Conservation (phyloP, 139 green algal genomes). For the Dunaliella primolecta region DNA sequence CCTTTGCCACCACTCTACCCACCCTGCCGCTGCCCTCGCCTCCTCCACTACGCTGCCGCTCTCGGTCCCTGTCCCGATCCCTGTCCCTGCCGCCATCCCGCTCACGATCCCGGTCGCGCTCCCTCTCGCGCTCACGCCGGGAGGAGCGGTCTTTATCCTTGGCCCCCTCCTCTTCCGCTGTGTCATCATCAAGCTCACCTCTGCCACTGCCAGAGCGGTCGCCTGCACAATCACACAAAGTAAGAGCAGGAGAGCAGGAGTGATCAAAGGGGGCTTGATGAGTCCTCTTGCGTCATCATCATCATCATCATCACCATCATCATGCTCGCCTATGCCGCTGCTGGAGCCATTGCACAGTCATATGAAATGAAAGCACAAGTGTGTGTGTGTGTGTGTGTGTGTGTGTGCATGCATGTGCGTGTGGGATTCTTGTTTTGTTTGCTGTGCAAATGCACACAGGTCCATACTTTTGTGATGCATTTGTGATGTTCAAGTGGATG, state of each 20-base stretch:
- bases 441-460: not conserved
- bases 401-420: conserved; percentile 1
- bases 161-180: not conserved
- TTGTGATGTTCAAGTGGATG: not conserved
- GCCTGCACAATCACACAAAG: not conserved
- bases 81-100: conserved; percentile 2
- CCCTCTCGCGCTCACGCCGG: conserved; percentile 15
- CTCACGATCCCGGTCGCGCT: conserved; percentile 16
- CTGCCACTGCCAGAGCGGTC: not conserved
- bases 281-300: not conserved
- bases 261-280: no score
- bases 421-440: not conserved
- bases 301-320: not conserved
- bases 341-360: conserved; percentile 1
- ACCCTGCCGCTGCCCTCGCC: not conserved
- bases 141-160: conserved; percentile 9
- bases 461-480: not conserved
- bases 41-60: not conserved
- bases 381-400: not conserved
- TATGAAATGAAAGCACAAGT: not conserved
- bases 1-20: not conserved
- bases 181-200: not conserved
- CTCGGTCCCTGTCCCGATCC: conserved; percentile 23
- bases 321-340: conserved; percentile 7
- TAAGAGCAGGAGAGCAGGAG: not conserved